Evolutionary conservation across 2,329 filamentous ascomycete genomes (phyloP), one percentile per base, ranked within the genome.

Genomic region (Fonsecaea monophora): DNA sequence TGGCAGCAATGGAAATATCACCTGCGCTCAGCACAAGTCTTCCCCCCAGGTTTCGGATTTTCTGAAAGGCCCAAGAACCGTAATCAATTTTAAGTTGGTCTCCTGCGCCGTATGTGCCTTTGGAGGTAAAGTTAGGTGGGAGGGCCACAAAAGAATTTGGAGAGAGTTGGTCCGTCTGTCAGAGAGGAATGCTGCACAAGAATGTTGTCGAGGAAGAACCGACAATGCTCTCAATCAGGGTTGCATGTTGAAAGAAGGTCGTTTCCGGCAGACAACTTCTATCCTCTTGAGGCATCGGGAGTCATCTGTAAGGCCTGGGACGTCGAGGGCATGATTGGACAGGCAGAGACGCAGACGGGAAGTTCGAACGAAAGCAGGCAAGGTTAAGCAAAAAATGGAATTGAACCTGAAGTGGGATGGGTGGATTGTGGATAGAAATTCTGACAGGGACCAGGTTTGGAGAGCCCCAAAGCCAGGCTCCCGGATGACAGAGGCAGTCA

Each of bases 381-480:
- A 58, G 54, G 64, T 64, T 59, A 59, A 68, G 65, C 54, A 56
- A 34, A 30, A 45, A 60, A 35, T 30, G 40, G 56, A 62, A 50
- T 50, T 25, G 45, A 50, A 50, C 45, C 45, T 40, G 62, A 38
- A 60, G 58, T 60, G 60, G 62, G 45, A 66, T 66, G 45, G 53
- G 62, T 62, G 68, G 62, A 53, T 61, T 54, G 62, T 65, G 57
- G 40, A 35, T 60, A 18, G 59, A 38, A 40, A 35, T 66, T 65
- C 64, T 70, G 68, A 67, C 68, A 65, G 62, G 56, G 61, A 69
- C 68, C 25, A 55, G 65, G 65, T 53, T 53, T 48, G 62, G 65
- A 60, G 45, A 62, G 53, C 18, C 42, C 40, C 42, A 35, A 10
- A 60, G 25, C 40, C 59, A 37, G 59, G 59, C 59, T 34, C 25